These are phyloP conservation scores for Fomes fomentarius DNA, from an alignment of 1,284 basidiomycete species.

Conservation along the genomic window DNA sequence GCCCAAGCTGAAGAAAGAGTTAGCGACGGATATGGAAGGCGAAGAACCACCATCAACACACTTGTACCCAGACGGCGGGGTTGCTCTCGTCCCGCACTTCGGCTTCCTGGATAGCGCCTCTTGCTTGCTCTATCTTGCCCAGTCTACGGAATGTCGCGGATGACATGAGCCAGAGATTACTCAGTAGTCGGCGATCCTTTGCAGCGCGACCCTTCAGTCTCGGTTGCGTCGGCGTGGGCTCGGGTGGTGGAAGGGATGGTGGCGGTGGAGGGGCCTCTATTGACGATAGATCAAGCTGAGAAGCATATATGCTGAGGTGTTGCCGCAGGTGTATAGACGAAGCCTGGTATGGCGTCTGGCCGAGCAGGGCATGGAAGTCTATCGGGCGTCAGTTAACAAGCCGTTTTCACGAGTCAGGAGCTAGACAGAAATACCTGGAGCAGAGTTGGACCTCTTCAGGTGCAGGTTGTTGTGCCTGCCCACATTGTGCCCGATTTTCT, in stretches of 20 bases:
- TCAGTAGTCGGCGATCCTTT: constrained; percentile 76
- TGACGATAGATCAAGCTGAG: constrained; percentile 29
- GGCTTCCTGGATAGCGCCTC: constrained; percentile 93
- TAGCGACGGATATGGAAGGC: neutral
- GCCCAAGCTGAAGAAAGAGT: constrained; percentile 59
- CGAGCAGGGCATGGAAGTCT: constrained; percentile 70
- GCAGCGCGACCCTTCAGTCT: constrained; percentile 51
- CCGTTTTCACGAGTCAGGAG: neutral
- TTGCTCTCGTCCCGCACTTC: constrained; percentile 88
- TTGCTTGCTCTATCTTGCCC: constrained; percentile 88
- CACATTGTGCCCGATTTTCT: constrained; percentile 74
- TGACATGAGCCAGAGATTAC: constrained; percentile 91
- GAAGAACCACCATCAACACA: constrained; percentile 36
- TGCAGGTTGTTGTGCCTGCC: constrained; percentile 48
- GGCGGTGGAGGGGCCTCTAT: constrained; percentile 40
- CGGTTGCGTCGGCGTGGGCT: constrained; percentile 41
- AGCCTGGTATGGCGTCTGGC: constrained; percentile 72
- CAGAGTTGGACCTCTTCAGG: constrained; percentile 61
- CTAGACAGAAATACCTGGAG: constrained; percentile 58
- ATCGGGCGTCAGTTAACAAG: neutral
- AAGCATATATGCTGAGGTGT: constrained; percentile 51
- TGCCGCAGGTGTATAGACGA: constrained; percentile 87
- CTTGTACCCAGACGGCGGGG: constrained; percentile 94
- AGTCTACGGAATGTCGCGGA: constrained; percentile 92
- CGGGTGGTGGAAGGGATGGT: constrained; percentile 42